Evolutionary conservation across 2,329 filamentous ascomycete species (phyloP).

Genomic region (Plectosphaerella plurivora): DNA sequence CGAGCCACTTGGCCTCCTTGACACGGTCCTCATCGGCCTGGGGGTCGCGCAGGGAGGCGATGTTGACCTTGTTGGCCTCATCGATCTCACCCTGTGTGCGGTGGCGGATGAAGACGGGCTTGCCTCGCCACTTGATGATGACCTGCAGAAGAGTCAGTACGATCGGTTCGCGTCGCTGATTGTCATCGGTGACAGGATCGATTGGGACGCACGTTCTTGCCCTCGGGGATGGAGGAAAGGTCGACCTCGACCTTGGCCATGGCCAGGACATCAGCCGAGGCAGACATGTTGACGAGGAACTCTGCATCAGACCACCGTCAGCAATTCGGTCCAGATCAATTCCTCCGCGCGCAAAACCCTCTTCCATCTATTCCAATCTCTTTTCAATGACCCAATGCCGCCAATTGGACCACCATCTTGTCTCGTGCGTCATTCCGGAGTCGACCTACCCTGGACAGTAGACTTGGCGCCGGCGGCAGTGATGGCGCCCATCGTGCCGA

Average conservation of each 20-base stretch:
- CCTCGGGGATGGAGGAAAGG: constrained; percentile 87
- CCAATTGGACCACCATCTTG: neutral
- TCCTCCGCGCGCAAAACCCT: neutral
- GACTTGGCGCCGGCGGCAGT: constrained; percentile 93
- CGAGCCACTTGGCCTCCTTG: constrained; percentile 96
- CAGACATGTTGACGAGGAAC: constrained; percentile 99
- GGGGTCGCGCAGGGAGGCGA: constrained; percentile 82
- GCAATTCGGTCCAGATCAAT: constrained; percentile 10
- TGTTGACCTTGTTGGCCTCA: constrained; percentile 85
- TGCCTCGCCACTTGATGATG: constrained; percentile 99
- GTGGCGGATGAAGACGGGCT: constrained; percentile 99
- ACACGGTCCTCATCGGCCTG: constrained; percentile 88
- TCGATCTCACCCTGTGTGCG: constrained; percentile 90
- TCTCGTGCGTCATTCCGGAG: neutral
- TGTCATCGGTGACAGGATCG: neutral
- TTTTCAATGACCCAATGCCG: neutral
- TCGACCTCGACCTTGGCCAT: constrained; percentile 99
- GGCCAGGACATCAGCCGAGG: constrained; percentile 95
- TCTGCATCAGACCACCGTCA: constrained; percentile 52
- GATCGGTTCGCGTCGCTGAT: neutral
- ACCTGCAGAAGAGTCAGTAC: constrained; percentile 49
- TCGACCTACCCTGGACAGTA: constrained; percentile 85
- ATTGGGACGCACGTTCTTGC: constrained; percentile 84
- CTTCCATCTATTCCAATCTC: neutral
- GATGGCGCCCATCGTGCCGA: constrained; percentile 88